These are phyloP conservation scores for Smittium mucronatum DNA, from an alignment of 371 early-diverging fungal species.

Conservation along the genomic window DNA sequence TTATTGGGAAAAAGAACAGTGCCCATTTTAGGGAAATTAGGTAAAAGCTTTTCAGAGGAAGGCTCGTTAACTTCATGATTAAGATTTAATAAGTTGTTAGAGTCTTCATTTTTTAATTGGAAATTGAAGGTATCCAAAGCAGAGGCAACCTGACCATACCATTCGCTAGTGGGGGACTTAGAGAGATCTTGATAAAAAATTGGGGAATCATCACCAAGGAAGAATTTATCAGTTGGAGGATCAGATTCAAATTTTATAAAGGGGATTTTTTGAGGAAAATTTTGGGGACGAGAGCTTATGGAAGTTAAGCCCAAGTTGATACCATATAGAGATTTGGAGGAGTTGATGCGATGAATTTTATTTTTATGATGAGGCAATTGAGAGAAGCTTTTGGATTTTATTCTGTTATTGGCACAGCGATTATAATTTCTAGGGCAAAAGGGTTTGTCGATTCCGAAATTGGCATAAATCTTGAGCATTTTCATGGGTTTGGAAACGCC, in stretches of 20 bases:
- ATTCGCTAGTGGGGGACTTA: not conserved
- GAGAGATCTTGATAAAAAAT: not conserved
- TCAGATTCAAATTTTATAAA: not conserved
- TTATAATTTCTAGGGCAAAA: conserved; percentile 22
- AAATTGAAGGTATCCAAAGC: not conserved
- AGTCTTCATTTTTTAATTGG: not conserved
- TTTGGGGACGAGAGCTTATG: not conserved
- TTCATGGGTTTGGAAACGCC: conserved; percentile 32
- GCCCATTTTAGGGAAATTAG: no score
- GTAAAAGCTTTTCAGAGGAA: no score
- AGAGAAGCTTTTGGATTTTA: not conserved
- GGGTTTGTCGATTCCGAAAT: conserved; percentile 12
- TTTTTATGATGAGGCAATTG: not conserved
- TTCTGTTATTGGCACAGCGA: not conserved
- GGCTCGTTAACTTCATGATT: no score
- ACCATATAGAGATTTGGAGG: not conserved
- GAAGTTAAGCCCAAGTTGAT: not conserved
- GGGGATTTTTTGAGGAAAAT: not conserved
- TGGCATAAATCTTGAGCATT: conserved; percentile 28
- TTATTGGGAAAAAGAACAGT: no score
- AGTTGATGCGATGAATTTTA: not conserved
- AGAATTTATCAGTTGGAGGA: not conserved
- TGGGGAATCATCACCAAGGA: not conserved
- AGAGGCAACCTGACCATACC: not conserved
- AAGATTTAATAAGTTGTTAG: no score